phyloP scores from a whole-genome alignment of 2,329 filamentous ascomycete species.

The Conoideocrella luteorostrata region DNA sequence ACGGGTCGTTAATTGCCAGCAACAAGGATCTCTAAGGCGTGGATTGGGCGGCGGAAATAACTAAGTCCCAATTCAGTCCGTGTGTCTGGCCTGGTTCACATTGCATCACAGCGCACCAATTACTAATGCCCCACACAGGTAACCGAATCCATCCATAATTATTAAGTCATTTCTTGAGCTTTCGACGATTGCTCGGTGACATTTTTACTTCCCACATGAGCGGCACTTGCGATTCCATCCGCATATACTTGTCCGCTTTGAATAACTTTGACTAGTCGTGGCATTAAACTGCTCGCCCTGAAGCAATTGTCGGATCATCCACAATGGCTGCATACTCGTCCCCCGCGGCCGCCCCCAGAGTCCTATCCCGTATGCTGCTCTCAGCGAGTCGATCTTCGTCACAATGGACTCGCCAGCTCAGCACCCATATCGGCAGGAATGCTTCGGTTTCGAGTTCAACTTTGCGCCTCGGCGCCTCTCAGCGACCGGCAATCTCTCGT shows the following conservation, averaged over 20 bases:
- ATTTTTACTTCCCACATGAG: slow-evolving; percentile 1
- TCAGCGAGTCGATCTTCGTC: slow-evolving; percentile 18
- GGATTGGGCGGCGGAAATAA: no score
- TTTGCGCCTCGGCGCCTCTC: slow-evolving; percentile 6
- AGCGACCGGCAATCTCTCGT: slow-evolving; percentile 7
- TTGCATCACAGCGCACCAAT: slow-evolving; percentile 5
- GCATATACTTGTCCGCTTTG: no score
- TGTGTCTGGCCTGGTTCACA: background rate
- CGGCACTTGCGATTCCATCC: no score
- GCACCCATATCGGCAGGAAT: slow-evolving; percentile 15
- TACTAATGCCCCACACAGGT: slow-evolving; percentile 5
- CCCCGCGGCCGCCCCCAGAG: slow-evolving; percentile 16
- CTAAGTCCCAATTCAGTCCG: no score
- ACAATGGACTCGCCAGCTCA: slow-evolving; percentile 22
- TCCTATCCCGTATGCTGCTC: slow-evolving; percentile 18
- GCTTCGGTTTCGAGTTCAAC: background rate
- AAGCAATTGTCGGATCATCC: background rate
- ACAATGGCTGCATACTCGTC: slow-evolving; percentile 16
- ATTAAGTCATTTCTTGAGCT: background rate
- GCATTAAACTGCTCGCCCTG: background rate
- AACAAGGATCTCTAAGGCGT: no score
- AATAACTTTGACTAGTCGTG: background rate
- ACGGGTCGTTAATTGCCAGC: no score
- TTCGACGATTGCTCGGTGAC: slow-evolving; percentile 4
- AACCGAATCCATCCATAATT: background rate